Base-by-base conservation (phyloP, 768 basidiomycete genomes). In the Phylloporus sp. region DNA sequence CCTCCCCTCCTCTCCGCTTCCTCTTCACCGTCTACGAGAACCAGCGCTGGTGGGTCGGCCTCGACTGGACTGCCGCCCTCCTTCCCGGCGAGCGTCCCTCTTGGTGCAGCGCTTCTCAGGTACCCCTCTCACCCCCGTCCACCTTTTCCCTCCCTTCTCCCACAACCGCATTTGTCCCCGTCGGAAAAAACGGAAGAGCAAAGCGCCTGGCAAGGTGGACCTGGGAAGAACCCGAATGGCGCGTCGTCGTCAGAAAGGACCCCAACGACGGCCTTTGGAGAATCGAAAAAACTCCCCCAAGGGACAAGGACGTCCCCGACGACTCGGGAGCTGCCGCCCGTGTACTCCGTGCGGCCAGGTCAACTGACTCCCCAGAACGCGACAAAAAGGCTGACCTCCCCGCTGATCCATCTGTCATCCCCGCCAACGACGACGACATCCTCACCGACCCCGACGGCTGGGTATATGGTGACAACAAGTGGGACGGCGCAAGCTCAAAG, bases 21-120 rank as follows among this genome's bases (percentile, higher is more conserved):
- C 75, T 88, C 38, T 94, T 94, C 60, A 90, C 85, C n/a, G 69
- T 94, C 10, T 84, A 90, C 61, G 92, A 96, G 66, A 95, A 95
- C 66, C 92, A 96, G 68, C 78, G 93, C 6, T 95, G 93, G 93
- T 97, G 93, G 93, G 81, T 97, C 80, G 92, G 88, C 11, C 78
- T 97, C 35, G 93, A 96, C 67, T 97, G 90, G 90, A 95, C 93
- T 2, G 86, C 89, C 4, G 91, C 92, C 1, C 77, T 97, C 8
- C 78, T 96, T 14, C 93, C 93, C 0, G 79, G 79, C 15, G 93
- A 97, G 59, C 82, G 92, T 5, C 90, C 93, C 0, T 87, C 89
- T 2, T 97, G 92, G 93, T 90, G 70, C 71, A 67, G 76, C 76
- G 18, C 69, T 68, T 23, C 64, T 68, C 45, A 80, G 76, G 54